A percentile compares a stretch with the other conserved stretches of the same genome.
Conservation (phyloP, 2,329 filamentous ascomycete genomes). For the Allantophomopsis cytisporea region DNA sequence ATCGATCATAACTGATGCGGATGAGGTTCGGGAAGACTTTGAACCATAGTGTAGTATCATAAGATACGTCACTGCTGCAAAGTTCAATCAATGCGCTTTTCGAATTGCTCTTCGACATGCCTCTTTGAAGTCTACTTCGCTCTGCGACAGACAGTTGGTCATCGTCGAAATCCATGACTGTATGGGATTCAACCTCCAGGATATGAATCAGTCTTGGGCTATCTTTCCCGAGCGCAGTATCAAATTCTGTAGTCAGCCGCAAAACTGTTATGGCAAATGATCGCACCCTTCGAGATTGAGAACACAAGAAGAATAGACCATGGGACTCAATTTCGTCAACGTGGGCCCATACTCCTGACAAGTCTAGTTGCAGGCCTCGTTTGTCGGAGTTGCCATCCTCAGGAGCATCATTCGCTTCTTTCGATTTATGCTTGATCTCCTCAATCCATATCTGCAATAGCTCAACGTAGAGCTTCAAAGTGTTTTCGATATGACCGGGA, state of each 20-base stretch:
- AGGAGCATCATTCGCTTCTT: slow-evolving; percentile 51
- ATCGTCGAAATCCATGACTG: slow-evolving; percentile 84
- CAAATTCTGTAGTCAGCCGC: slow-evolving; percentile 85
- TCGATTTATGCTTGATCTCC: slow-evolving; percentile 78
- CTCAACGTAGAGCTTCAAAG: slow-evolving; percentile 83
- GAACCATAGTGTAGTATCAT: slow-evolving; percentile 92
- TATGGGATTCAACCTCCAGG: slow-evolving; percentile 75
- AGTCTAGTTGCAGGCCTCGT: slow-evolving; percentile 64
- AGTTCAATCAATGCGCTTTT: slow-evolving; percentile 84
- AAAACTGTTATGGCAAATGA: slow-evolving; percentile 87
- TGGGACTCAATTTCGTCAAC: slow-evolving; percentile 96
- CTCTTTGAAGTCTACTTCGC: slow-evolving; percentile 79
- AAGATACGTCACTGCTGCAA: slow-evolving; percentile 88
- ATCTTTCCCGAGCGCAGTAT: slow-evolving; percentile 69
- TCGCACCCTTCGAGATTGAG: slow-evolving; percentile 80
- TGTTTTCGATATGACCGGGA: slow-evolving; percentile 87
- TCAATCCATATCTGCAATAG: slow-evolving; percentile 95
- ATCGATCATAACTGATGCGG: slow-evolving; percentile 78
- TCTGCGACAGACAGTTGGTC: slow-evolving; percentile 87
- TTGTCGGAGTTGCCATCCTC: slow-evolving; percentile 54
- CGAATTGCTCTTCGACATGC: slow-evolving; percentile 70
- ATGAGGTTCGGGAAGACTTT: slow-evolving; percentile 96
- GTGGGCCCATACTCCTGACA: slow-evolving; percentile 80
- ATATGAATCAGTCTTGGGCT: slow-evolving; percentile 75
- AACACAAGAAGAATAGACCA: slow-evolving; percentile 93